Percentiles rank a stretch among this genome's conserved stretches.
Evolutionary conservation across 805 yeast genomes (phyloP).

Genomic region (Torulaspora delbrueckii): DNA sequence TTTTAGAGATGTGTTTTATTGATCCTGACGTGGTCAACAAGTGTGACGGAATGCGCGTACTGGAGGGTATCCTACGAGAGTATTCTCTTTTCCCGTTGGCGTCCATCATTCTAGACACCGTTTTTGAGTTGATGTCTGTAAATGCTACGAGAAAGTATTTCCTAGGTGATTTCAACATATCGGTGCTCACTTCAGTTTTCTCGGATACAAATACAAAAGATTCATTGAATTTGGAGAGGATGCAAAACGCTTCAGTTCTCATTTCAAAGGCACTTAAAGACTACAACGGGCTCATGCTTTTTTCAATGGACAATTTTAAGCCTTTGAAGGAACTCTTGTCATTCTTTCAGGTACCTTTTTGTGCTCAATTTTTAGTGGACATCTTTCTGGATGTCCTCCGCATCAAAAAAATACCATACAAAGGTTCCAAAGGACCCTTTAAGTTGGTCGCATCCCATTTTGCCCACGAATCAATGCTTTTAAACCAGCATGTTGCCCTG

Average conservation of each 20-base stretch:
- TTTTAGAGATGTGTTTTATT: slow-evolving; percentile 50
- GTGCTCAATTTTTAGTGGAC: slow-evolving; percentile 64
- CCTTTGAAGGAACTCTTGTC: slow-evolving; percentile 54
- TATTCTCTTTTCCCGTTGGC: slow-evolving; percentile 26
- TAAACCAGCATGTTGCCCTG: slow-evolving; percentile 64
- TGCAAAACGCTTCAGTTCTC: slow-evolving; percentile 57
- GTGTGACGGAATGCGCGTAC: slow-evolving; percentile 44
- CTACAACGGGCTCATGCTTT: slow-evolving; percentile 71
- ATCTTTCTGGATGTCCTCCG: slow-evolving; percentile 63
- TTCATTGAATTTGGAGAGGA: slow-evolving; percentile 46
- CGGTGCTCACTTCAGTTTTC: slow-evolving; percentile 61
- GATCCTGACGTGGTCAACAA: slow-evolving; percentile 42
- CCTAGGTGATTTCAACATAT: slow-evolving; percentile 58
- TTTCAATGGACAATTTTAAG: slow-evolving; percentile 51
- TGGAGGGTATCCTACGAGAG: slow-evolving; percentile 32
- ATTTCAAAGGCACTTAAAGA: slow-evolving; percentile 58
- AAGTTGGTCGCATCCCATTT: slow-evolving; percentile 31
- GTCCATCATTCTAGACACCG: slow-evolving; percentile 26
- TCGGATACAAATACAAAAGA: slow-evolving; percentile 53
- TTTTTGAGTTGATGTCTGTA: slow-evolving; percentile 28
- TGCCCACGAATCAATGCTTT: slow-evolving; percentile 41
- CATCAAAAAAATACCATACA: slow-evolving; percentile 53
- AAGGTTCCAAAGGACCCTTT: slow-evolving; percentile 10
- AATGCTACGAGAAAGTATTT: slow-evolving; percentile 30
- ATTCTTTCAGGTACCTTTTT: slow-evolving; percentile 55